Evolutionary conservation across 176 grass and related monocot species (phyloP).

Genomic region (Aechmea fasciata): DNA sequence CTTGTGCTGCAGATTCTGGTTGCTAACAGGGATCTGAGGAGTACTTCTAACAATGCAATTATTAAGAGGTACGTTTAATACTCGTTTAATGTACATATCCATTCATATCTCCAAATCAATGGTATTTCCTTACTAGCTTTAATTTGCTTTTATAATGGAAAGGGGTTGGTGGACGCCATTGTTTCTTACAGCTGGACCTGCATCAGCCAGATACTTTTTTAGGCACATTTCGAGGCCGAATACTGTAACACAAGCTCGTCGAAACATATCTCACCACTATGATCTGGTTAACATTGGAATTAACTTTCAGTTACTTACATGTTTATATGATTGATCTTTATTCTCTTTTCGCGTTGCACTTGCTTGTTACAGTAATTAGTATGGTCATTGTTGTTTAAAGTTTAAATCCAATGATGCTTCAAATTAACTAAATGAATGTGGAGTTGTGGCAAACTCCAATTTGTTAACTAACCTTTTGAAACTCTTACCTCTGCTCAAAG

Average conservation of each 20-base stretch:
- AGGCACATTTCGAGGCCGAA: conserved; percentile 59
- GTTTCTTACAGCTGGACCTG: conserved; percentile 58
- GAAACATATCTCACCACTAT: conserved; percentile 82
- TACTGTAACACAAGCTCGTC: conserved; percentile 64
- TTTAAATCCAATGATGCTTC: background rate
- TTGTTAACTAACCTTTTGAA: too few relatives aligned
- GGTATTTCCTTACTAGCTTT: background rate
- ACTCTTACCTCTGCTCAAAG: too few relatives aligned
- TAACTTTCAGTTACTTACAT: background rate
- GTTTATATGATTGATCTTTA: background rate
- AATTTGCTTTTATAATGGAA: background rate
- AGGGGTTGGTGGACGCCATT: conserved; percentile 92
- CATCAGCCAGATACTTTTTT: conserved; percentile 75
- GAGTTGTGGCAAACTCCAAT: too few relatives aligned
- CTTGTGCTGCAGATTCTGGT: conserved; percentile 57
- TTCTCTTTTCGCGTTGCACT: background rate
- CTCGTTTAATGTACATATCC: background rate
- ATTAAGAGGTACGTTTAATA: conserved; percentile 36
- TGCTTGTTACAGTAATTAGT: too few relatives aligned
- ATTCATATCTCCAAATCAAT: background rate
- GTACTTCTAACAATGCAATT: conserved; percentile 4
- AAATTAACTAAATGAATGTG: too few relatives aligned
- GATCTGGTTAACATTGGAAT: conserved; percentile 44
- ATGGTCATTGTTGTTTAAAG: too few relatives aligned
- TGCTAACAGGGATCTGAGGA: conserved; percentile 48